Base-by-base conservation (phyloP, 2,329 filamentous ascomycete species). In the Exophiala spinifera region DNA sequence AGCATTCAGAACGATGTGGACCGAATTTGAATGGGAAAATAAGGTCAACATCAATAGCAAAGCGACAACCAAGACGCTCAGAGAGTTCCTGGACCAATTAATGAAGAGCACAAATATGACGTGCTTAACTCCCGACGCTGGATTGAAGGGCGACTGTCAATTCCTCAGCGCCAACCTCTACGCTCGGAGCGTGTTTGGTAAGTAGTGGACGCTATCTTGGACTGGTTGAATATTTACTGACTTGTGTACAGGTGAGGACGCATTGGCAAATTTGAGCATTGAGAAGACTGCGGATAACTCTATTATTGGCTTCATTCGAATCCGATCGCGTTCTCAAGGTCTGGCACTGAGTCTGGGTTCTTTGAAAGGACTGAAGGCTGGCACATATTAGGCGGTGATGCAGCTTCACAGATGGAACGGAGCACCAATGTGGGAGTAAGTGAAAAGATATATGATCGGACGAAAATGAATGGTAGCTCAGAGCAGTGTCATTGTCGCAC, bases 21-120 rank as follows among this genome's bases (percentile, higher is more conserved):
- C 94, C 34, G 94, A 99, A 70, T 99, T 99, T 64, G 94, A 99
- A 71, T 99, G 94, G 94, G 94, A 99, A 79, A 99, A 99, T 78
- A 99, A 99, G 82, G 92, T 99, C 73, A 99, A 99, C 76, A 97
- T 99, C 76, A 96, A 96, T 75, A 95, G 89, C 61, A 97, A 96
- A 79, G 44, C 43, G 34, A 61, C 61, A 13, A 90, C 89, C 63
- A 95, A 92, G 78, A 87, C 84, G 23, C 79, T 99, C 57, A 84
- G 92, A 46, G 90, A 95, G 17, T 99, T 99, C 83, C 76, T 99
- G 61, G 87, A 89, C 64, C 87, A 95, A 70, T 78, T 99, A 57
- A 97, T 97, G 94, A 90, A 91, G 58, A 92, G 88, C 71, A 99
- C 94, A 50, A 97, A 99, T 74, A 99, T 99, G 94, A 94, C 86